phyloP scores from a whole-genome alignment of 129 eudicot genomes.

The Tagetes erecta region DNA sequence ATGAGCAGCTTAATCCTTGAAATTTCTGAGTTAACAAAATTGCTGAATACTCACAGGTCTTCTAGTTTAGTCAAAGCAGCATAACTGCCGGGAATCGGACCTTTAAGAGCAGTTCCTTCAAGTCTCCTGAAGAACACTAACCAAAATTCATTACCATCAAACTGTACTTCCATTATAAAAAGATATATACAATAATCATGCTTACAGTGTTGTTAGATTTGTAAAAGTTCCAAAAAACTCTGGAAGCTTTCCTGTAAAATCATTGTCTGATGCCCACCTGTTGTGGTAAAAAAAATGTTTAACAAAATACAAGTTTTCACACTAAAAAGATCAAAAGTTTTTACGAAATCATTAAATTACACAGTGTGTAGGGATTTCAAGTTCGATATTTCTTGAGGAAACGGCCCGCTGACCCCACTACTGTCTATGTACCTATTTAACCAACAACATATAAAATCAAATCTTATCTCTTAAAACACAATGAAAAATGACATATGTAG shows the following conservation, averaged over 20 bases:
- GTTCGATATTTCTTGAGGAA: slow-evolving; percentile 66
- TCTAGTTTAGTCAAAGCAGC: slow-evolving; percentile 64
- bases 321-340: slow-evolving; percentile 8
- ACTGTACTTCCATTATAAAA: background rate
- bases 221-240: slow-evolving; percentile 61
- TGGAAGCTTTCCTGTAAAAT: slow-evolving; percentile 66
- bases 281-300: background rate
- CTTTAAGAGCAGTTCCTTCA: slow-evolving; percentile 68
- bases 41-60: slow-evolving; percentile 49
- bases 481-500: background rate
- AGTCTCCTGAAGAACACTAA: slow-evolving; percentile 51
- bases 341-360: slow-evolving; percentile 37
- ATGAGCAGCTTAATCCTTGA: slow-evolving; percentile 10
- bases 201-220: slow-evolving; percentile 58
- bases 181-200: background rate
- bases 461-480: background rate
- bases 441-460: slow-evolving; percentile 21
- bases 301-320: background rate
- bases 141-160: slow-evolving; percentile 7
- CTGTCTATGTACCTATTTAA: slow-evolving; percentile 66
- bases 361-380: slow-evolving; percentile 54
- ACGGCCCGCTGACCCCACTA: slow-evolving; percentile 69
- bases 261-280: slow-evolving; percentile 81
- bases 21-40: slow-evolving; percentile 6
- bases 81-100: slow-evolving; percentile 65